A percentile compares a stretch with the other conserved stretches of the same genome.
Conservation (phyloP, 805 yeast species). For the Cyberlindnera xishuangbannaensis region DNA sequence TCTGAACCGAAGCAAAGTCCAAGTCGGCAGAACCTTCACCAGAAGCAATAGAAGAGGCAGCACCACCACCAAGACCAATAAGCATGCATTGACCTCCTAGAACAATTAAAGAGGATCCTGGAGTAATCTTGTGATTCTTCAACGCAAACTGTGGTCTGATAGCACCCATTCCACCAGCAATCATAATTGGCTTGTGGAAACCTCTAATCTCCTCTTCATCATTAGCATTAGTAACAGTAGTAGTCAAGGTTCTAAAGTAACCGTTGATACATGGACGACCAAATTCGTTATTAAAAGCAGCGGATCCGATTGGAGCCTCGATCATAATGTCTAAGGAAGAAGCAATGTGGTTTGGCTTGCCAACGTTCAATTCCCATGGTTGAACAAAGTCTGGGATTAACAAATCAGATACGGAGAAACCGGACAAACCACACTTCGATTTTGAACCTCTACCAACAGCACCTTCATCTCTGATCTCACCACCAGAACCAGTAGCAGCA, state of each 20-base stretch:
- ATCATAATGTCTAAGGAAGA: conserved; percentile 91
- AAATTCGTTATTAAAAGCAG: conserved; percentile 97
- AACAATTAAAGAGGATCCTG: conserved; percentile 87
- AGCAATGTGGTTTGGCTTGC: conserved; percentile 91
- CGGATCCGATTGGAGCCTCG: conserved; percentile 96
- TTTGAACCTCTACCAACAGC: conserved; percentile 99
- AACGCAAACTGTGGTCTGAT: conserved; percentile 89
- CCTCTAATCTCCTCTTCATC: conserved; percentile 81
- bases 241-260: conserved; percentile 91
- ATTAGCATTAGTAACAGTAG: conserved; percentile 57
- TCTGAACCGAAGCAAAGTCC: conserved; percentile 97
- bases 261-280: conserved; percentile 98
- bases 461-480: conserved; percentile 99
- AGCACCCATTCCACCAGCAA: conserved; percentile 99
- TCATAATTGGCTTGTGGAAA: conserved; percentile 97
- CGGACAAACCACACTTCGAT: conserved; percentile 93
- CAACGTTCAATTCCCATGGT: conserved; percentile 92
- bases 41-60: conserved; percentile 94
- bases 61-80: conserved; percentile 99
- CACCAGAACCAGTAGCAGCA: conserved; percentile 99
- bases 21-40: conserved; percentile 95
- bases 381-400: conserved; percentile 78
- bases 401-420: conserved; percentile 88
- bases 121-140: conserved; percentile 81
- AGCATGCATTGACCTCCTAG: conserved; percentile 98